These are phyloP conservation scores for Arabidopsis thaliana DNA, from an alignment of 345 rosid species.

Conservation along the genomic window TAIR10.1 NC_003076.8:4112501-4113000, in stretches of 20 bases:
- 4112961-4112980: background rate
- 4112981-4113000: slow-evolving; percentile 59
- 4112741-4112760: slow-evolving; percentile 1
- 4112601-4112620: slow-evolving; percentile 86
- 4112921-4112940: slow-evolving; percentile 4
- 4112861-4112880: slow-evolving; percentile 96
- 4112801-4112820: slow-evolving; percentile 98
- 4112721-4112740: slow-evolving; percentile 10
- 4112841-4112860: slow-evolving; percentile 92
- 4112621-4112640: slow-evolving; percentile 97
- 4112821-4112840: slow-evolving; percentile 92
- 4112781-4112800: slow-evolving; percentile 88
- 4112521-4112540: slow-evolving; percentile 25
- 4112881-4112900: slow-evolving; percentile 99
- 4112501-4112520: slow-evolving; percentile 93
- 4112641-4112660: slow-evolving; percentile 98
- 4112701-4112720: slow-evolving; percentile 29
- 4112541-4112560: slow-evolving; percentile 8
- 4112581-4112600: slow-evolving; percentile 22
- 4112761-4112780: slow-evolving; percentile 20
- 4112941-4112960: background rate
- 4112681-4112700: slow-evolving; percentile 92
- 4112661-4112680: slow-evolving; percentile 99
- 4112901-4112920: slow-evolving; percentile 78
- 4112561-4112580: slow-evolving; percentile 25